Conservation (phyloP, 257 asterid genomes). For the Forsythia viridissima region DNA sequence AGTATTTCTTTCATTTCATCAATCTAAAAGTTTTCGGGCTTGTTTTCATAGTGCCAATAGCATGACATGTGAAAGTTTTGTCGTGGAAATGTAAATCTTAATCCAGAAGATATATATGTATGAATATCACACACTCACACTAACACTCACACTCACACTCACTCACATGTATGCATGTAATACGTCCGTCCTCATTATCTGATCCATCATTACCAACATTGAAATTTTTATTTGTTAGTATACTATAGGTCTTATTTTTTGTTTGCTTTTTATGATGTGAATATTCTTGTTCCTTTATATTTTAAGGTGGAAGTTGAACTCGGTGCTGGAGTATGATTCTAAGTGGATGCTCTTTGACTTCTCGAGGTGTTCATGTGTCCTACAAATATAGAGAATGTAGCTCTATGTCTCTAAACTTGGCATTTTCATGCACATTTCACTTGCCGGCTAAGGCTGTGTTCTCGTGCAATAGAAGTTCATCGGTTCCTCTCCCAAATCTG, state of each 20-base stretch:
- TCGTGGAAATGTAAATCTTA: background rate
- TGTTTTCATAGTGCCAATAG: background rate
- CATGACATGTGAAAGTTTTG: background rate
- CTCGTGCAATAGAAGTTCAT: constrained; percentile 27
- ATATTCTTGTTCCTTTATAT: background rate
- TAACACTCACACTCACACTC: too few species aligned
- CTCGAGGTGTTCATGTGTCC: constrained; percentile 41
- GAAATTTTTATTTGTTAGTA: background rate
- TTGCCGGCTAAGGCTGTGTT: constrained; percentile 22
- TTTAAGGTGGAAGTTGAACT: constrained; percentile 28
- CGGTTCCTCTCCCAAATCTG: constrained; percentile 25
- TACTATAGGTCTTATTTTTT: background rate
- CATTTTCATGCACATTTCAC: constrained; percentile 23
- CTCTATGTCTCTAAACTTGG: constrained; percentile 26
- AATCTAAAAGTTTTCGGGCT: background rate
- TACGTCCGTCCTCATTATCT: background rate
- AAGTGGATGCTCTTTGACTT: constrained; percentile 41
- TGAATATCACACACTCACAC: background rate
- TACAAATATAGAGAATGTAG: constrained; percentile 29
- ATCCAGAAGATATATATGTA: background rate
- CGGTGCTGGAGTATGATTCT: constrained; percentile 51
- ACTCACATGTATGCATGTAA: background rate
- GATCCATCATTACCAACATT: background rate
- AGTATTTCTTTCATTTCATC: background rate
- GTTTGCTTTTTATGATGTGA: background rate